Conservation (phyloP, 2,329 filamentous ascomycete species). For the Neopestalotiopsis sp. region DNA sequence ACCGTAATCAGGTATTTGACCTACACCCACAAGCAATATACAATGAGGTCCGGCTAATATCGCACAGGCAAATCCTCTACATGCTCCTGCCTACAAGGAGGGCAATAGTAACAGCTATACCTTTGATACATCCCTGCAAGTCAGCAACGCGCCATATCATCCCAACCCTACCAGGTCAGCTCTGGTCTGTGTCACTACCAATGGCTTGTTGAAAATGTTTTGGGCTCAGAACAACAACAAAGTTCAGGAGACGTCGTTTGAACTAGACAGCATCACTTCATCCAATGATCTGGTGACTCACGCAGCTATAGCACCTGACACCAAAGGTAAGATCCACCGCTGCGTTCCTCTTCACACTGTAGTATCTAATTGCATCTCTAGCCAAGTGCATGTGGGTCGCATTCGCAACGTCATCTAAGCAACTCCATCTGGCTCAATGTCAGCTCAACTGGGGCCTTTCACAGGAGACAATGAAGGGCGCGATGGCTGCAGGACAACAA, state of each 20-base stretch:
- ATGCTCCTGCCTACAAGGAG: constrained; percentile 69
- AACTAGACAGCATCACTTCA: constrained; percentile 75
- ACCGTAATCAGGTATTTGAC: constrained; percentile 39
- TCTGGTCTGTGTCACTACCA: constrained; percentile 77
- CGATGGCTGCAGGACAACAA: constrained; percentile 49
- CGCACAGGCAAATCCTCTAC: constrained; percentile 50
- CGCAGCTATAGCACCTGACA: constrained; percentile 74
- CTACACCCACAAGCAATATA: background rate
- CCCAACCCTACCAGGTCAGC: constrained; percentile 74
- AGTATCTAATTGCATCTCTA: constrained; percentile 20
- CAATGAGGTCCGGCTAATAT: constrained; percentile 19
- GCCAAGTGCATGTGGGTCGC: constrained; percentile 64
- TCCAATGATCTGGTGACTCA: constrained; percentile 82
- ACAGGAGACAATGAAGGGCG: constrained; percentile 57
- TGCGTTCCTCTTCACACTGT: background rate
- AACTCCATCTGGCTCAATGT: constrained; percentile 77
- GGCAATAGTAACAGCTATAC: constrained; percentile 64
- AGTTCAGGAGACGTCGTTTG: constrained; percentile 74
- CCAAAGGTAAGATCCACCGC: constrained; percentile 59
- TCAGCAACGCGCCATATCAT: constrained; percentile 75
- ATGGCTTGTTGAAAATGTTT: constrained; percentile 75
- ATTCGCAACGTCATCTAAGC: constrained; percentile 71
- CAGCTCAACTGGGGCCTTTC: constrained; percentile 76
- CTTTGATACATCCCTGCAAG: constrained; percentile 71
- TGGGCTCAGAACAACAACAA: constrained; percentile 77